Evolutionary conservation across 371 early-diverging fungal genomes (phyloP).

Genomic region (Smittium culicis): DNA sequence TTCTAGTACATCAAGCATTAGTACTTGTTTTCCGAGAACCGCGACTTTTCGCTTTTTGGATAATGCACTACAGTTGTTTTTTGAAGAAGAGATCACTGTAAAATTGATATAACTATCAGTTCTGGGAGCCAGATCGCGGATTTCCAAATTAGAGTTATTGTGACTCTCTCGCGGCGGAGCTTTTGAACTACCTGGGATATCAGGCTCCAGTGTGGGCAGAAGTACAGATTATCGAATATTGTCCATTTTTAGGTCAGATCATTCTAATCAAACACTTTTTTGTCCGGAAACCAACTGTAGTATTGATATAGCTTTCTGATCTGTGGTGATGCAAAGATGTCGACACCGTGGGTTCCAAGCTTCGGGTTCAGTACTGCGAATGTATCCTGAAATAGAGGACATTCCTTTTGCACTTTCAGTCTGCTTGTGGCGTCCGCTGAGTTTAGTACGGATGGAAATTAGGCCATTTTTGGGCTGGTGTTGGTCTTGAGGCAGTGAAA

Average conservation of each 20-base stretch:
- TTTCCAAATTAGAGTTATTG: not conserved
- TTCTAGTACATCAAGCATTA: not conserved
- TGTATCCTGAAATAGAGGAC: not conserved
- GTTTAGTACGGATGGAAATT: not conserved
- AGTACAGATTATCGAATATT: slow-evolving; percentile 12
- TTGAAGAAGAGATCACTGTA: not conserved
- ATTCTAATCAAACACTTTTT: slow-evolving; percentile 18
- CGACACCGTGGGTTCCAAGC: slow-evolving; percentile 12
- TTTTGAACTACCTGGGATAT: slow-evolving; percentile 17
- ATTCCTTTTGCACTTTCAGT: slow-evolving; percentile 6
- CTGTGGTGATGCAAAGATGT: slow-evolving; percentile 23
- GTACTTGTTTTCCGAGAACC: not conserved
- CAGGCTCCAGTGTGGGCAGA: slow-evolving; percentile 21
- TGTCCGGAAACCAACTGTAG: slow-evolving; percentile 21
- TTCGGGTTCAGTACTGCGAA: not conserved
- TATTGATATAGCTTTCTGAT: slow-evolving; percentile 10
- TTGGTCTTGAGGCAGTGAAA: not conserved
- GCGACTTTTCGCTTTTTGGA: not conserved
- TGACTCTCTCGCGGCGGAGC: not conserved
- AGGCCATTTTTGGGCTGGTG: not conserved
- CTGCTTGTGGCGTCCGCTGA: not conserved
- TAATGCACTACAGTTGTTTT: not conserved
- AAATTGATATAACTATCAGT: not conserved
- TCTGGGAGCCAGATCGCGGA: not conserved
- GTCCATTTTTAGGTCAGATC: slow-evolving; percentile 23